A percentile compares a stretch with the other conserved stretches of the same genome.
phyloP scores from a whole-genome alignment of 805 yeast species.

The Wickerhamiella vanderwaltii region DNA sequence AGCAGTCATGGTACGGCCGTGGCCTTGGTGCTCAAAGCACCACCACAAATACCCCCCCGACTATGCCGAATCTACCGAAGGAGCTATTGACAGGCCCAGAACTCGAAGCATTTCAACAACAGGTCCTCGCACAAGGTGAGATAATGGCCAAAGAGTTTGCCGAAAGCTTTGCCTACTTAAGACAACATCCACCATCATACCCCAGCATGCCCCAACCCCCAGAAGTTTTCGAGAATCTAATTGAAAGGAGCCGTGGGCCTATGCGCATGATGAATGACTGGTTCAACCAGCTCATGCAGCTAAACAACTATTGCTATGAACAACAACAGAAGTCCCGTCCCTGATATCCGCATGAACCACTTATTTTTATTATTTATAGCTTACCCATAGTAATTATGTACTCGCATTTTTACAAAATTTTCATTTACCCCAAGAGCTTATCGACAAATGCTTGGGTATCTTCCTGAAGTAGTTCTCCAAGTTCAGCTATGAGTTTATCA shows the following conservation, averaged over 20 bases:
- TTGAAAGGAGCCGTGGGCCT: background rate
- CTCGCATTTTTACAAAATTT: background rate
- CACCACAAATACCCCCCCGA: too few relatives aligned
- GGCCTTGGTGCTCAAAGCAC: background rate
- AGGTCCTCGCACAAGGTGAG: background rate
- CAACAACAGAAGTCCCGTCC: background rate
- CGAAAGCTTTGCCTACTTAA: background rate
- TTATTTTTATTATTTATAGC: background rate
- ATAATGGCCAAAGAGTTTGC: background rate
- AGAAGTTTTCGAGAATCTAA: background rate
- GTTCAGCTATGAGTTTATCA: background rate
- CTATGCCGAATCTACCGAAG: background rate
- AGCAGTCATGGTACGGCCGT: background rate
- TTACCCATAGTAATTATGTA: background rate
- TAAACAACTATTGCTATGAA: background rate
- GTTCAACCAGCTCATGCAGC: background rate
- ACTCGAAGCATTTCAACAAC: background rate
- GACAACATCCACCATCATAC: background rate
- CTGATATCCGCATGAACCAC: too few relatives aligned
- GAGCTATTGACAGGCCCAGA: background rate
- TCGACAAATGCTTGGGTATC: background rate
- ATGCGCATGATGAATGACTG: slow-evolving; percentile 6
- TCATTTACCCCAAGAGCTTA: background rate
- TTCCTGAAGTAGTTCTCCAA: background rate
- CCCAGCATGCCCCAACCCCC: slow-evolving; percentile 1